phyloP scores from a whole-genome alignment of 2,329 filamentous ascomycete genomes.

The Hawksworthiomyces lignivorus region DNA sequence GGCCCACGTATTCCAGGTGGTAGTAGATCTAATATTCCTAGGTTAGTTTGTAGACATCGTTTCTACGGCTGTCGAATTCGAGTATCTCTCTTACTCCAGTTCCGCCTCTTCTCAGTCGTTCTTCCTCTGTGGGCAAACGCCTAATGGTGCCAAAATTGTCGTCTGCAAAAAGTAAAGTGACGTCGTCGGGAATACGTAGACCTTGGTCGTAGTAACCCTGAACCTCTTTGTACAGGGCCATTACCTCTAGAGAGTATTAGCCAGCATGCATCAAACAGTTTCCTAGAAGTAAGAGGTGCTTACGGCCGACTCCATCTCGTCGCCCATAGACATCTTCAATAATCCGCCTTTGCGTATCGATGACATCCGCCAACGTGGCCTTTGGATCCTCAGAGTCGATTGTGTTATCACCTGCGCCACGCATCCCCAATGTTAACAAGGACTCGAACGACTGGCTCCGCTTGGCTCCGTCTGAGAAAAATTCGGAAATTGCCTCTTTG shows the following conservation, averaged over 20 bases:
- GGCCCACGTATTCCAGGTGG: slow-evolving; percentile 56
- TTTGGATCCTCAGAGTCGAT: no score
- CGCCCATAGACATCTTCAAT: no score
- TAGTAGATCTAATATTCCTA: slow-evolving; percentile 30
- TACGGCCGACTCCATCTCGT: slow-evolving; percentile 50
- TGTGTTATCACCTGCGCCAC: no score
- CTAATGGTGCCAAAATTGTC: slow-evolving; percentile 56
- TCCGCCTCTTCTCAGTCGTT: slow-evolving; percentile 50
- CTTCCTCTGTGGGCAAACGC: slow-evolving; percentile 45
- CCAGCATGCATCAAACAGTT: no score
- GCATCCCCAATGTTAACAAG: slow-evolving; percentile 52
- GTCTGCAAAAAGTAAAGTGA: slow-evolving; percentile 55
- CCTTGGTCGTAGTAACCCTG: slow-evolving; percentile 55
- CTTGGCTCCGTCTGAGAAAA: no score
- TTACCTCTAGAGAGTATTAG: no score
- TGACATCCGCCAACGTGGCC: no score
- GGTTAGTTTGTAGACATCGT: neutral
- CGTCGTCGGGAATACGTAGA: no score
- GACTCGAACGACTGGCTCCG: slow-evolving; percentile 49
- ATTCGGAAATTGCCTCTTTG: no score
- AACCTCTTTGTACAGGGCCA: slow-evolving; percentile 39
- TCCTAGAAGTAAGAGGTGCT: no score
- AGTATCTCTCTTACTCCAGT: slow-evolving; percentile 44
- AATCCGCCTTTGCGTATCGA: no score
- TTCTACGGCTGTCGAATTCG: no score